These are phyloP conservation scores for Strobilomyces confusus DNA, from an alignment of 768 basidiomycete genomes.

Conservation along the genomic window DNA sequence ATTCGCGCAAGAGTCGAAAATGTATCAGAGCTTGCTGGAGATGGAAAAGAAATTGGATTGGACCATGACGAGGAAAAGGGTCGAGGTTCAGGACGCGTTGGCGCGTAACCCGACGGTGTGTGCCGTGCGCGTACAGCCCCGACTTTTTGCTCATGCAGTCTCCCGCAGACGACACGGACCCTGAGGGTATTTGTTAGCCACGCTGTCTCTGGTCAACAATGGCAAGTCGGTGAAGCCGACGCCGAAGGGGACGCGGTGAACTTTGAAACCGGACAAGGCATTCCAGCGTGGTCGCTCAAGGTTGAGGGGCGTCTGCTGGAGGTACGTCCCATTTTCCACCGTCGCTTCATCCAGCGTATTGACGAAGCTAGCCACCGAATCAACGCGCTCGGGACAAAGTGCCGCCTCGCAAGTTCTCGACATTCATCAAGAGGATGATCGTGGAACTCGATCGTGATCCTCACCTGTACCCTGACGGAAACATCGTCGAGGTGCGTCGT, in stretches of 20 bases:
- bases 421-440: conserved; percentile 77
- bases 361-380: conserved; percentile 45
- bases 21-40: conserved; percentile 82
- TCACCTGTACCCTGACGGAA: conserved; percentile 74
- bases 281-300: conserved; percentile 85
- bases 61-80: conserved; percentile 88
- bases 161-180: conserved; percentile 71
- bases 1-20: conserved; percentile 75
- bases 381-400: conserved; percentile 60
- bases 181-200: conserved; percentile 86
- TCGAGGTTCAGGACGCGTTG: conserved; percentile 89
- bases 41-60: conserved; percentile 93
- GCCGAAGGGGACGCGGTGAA: conserved; percentile 39
- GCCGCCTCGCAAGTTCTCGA: conserved; percentile 75
- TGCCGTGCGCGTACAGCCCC: neutral
- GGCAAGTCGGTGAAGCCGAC: conserved; percentile 59
- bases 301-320: conserved; percentile 86
- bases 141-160: conserved; percentile 2
- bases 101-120: conserved; percentile 60
- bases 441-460: conserved; percentile 88
- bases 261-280: conserved; percentile 82
- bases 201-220: conserved; percentile 77
- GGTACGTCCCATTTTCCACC: conserved; percentile 37
- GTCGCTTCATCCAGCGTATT: neutral
- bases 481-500: conserved; percentile 75